Evolutionary conservation across 164 flowering plant species (phyloP), one percentile per base, ranked within the genome.

Genomic region (Stephania japonica): DNA sequence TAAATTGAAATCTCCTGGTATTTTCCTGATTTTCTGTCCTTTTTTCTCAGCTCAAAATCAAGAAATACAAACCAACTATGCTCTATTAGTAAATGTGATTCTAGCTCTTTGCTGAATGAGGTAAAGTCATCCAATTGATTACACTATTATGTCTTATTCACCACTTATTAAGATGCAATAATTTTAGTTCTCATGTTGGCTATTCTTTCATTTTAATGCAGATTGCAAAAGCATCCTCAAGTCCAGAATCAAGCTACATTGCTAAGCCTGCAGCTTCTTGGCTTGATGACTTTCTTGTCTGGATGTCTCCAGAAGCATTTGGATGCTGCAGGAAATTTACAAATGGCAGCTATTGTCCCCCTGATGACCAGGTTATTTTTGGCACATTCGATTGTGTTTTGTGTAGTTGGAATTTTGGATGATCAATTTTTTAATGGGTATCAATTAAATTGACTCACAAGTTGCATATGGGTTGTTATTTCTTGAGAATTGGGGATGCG

Each of bases 241-340:
- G 74, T 21, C 97, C 98, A 32, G 87, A 90, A 77, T 79, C 93
- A 75, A 96, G 94, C 80, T 92, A 86, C 78, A 91, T 96, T 68
- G 99, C 99, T 53, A 96, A 93, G 85, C 98, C 97, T 70, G 99
- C 99, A 76, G 99, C 99, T 70, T 96, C 99, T 72, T 96, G 99
- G 99, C 97, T 96, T 76, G 99, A 96, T 83, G 99, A 96, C 73
- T 96, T 89, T 81, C 91, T 96, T 71, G 94, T 96, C 75, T 96
- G 99, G 99, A 70, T 96, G 73, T 93, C 99, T 66, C 98, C 99
- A 25, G 98, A 96, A 84, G 99, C 99, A 69, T 96, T 96, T 87
- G 98, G 97, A 56, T 96, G 99, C 84, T 93, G 99, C 70, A 85
- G 99, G 70, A 93, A 92, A 80, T 96, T 91, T 72, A 85, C 86